These are phyloP conservation scores for Umbelopsis vinacea DNA, from an alignment of 192 early-diverging fungal species.

Conservation along the genomic window DNA sequence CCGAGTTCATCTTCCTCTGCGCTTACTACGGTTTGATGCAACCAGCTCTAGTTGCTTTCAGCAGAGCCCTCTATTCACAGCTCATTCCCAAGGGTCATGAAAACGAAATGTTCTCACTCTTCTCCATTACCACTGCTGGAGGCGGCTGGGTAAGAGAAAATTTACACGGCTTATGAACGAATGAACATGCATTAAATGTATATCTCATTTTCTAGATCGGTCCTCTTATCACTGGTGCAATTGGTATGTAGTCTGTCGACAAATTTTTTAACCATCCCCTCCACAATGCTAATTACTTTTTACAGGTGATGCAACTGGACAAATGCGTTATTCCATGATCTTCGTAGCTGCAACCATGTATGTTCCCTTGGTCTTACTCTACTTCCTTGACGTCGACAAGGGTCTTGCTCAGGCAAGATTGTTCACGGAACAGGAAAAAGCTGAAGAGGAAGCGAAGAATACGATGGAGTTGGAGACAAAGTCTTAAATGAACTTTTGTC, in stretches of 20 bases:
- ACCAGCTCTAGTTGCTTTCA: constrained; percentile 40
- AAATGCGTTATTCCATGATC: constrained; percentile 6
- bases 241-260: neutral
- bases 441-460: neutral
- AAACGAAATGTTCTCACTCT: constrained; percentile 68
- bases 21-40: constrained; percentile 56
- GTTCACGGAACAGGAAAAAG: neutral
- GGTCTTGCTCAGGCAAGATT: neutral
- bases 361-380: neutral
- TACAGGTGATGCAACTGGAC: neutral
- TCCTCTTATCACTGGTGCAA: neutral
- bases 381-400: neutral
- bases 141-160: neutral
- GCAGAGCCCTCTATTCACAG: constrained; percentile 59
- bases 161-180: neutral
- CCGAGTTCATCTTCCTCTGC: constrained; percentile 52
- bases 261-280: neutral
- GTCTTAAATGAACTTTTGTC: neutral
- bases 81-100: constrained; percentile 64
- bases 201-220: neutral
- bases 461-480: neutral
- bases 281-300: no score
- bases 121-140: constrained; percentile 50
- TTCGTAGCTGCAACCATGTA: neutral
- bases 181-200: neutral